Evolutionary conservation across 75 land plant species (phyloP).

Genomic region (Pinus albicaulis): DNA sequence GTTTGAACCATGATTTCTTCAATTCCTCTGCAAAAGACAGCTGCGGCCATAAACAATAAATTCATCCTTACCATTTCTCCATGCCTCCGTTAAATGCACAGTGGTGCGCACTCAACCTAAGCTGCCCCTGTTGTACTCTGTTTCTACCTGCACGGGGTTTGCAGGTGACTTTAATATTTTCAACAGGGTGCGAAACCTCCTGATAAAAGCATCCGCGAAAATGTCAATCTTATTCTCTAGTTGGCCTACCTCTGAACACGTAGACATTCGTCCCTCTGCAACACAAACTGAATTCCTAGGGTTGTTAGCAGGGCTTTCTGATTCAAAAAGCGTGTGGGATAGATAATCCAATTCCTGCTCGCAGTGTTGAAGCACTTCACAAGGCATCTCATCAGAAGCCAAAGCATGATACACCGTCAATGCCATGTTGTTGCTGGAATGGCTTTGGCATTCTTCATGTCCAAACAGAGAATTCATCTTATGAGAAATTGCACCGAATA

Average conservation of each 20-base stretch:
- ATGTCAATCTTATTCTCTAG: slow-evolving; percentile 58
- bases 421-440: slow-evolving; percentile 11
- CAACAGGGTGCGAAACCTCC: slow-evolving; percentile 37
- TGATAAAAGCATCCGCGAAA: slow-evolving; percentile 58
- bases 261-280: slow-evolving; percentile 32
- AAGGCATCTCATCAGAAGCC: slow-evolving; percentile 11
- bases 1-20: no score
- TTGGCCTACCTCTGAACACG: background rate
- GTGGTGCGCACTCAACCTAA: no score
- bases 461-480: slow-evolving; percentile 34
- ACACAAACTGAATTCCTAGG: slow-evolving; percentile 14
- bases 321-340: slow-evolving; percentile 23
- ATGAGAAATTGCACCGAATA: slow-evolving; percentile 22
- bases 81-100: no score
- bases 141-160: no score
- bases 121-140: no score
- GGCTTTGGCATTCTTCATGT: background rate
- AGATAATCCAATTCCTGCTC: slow-evolving; percentile 24
- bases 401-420: background rate
- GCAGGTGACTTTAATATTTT: no score
- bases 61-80: no score
- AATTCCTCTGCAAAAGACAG: no score
- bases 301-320: no score
- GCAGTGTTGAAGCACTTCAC: no score
- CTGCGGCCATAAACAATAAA: no score